Conservation (phyloP, 108 stramenopile species). For the Skeletonema menzelii region DNA sequence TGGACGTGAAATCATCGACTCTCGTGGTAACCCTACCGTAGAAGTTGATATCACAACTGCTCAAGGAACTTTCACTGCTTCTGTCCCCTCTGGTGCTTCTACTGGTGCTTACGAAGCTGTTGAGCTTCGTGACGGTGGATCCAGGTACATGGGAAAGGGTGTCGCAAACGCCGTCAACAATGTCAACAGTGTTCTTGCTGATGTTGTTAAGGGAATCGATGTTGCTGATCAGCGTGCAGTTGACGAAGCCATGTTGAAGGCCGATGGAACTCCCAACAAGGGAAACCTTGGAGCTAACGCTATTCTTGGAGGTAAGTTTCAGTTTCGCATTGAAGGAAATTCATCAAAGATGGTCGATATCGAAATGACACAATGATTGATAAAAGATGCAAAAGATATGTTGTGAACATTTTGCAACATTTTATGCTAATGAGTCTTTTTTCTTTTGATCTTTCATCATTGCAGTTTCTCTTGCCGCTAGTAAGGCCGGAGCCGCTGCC, state of each 20-base stretch:
- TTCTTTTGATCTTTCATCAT: slow-evolving; percentile 6
- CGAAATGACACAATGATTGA: background rate
- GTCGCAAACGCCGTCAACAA: slow-evolving; percentile 92
- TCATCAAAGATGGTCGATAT: background rate
- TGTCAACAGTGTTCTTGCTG: slow-evolving; percentile 92
- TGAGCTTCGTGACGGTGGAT: slow-evolving; percentile 98
- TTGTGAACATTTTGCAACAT: background rate
- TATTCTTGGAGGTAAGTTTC: slow-evolving; percentile 95
- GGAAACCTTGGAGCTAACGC: slow-evolving; percentile 98
- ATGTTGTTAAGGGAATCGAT: slow-evolving; percentile 94
- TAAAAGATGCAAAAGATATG: background rate
- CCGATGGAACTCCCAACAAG: slow-evolving; percentile 97
- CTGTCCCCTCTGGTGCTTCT: slow-evolving; percentile 97
- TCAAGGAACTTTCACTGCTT: slow-evolving; percentile 84
- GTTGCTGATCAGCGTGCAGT: slow-evolving; percentile 90
- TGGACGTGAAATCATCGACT: slow-evolving; percentile 98
- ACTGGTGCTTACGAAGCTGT: slow-evolving; percentile 97
- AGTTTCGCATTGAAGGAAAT: background rate
- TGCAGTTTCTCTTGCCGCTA: slow-evolving; percentile 93
- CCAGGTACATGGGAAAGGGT: slow-evolving; percentile 98
- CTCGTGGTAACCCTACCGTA: slow-evolving; percentile 99
- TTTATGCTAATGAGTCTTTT: background rate
- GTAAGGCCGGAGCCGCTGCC: slow-evolving; percentile 97
- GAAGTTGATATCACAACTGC: slow-evolving; percentile 92
- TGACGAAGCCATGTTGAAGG: slow-evolving; percentile 91